phyloP scores from a whole-genome alignment of 495 filamentous ascomycete genomes.

The Neurospora sp. region DNA sequence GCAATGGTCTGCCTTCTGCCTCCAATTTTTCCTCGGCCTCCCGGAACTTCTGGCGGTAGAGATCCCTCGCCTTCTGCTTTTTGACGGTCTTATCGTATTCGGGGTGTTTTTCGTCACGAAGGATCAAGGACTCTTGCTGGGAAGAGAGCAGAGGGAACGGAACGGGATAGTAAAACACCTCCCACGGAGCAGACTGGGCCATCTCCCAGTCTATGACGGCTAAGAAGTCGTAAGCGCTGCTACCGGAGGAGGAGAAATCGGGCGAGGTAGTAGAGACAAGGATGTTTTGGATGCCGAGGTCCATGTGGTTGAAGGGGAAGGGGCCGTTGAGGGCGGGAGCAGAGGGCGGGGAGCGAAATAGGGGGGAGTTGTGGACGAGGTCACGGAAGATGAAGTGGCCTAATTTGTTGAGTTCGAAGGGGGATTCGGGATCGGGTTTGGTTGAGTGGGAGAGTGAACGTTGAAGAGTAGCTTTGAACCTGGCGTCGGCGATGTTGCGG shows the following conservation, averaged over 20 bases:
- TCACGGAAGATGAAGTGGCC: not conserved
- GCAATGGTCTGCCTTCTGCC: not conserved
- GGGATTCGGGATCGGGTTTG: not conserved
- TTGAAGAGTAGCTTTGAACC: not conserved
- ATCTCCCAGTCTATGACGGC: conserved; percentile 26
- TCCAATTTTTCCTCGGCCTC: not conserved
- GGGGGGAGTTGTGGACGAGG: not conserved
- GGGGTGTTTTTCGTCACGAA: not conserved
- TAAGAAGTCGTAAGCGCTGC: conserved; percentile 16
- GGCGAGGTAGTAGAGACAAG: conserved; percentile 9
- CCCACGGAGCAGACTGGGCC: conserved; percentile 17
- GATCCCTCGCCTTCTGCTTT: not conserved
- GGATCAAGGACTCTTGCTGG: not conserved
- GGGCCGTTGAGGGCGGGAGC: not conserved
- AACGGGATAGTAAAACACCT: conserved; percentile 21
- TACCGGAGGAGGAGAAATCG: not conserved
- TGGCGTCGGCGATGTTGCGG: not conserved
- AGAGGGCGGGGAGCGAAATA: not conserved
- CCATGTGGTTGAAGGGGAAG: conserved; percentile 23
- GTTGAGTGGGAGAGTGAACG: not conserved
- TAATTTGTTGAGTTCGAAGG: not conserved
- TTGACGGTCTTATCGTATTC: not conserved
- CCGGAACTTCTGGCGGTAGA: not conserved
- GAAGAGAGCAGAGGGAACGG: conserved; percentile 16
- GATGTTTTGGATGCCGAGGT: conserved; percentile 23